Base-by-base conservation (phyloP, 495 filamentous ascomycete genomes). In the Paragyromitra xinjiangensis region DNA sequence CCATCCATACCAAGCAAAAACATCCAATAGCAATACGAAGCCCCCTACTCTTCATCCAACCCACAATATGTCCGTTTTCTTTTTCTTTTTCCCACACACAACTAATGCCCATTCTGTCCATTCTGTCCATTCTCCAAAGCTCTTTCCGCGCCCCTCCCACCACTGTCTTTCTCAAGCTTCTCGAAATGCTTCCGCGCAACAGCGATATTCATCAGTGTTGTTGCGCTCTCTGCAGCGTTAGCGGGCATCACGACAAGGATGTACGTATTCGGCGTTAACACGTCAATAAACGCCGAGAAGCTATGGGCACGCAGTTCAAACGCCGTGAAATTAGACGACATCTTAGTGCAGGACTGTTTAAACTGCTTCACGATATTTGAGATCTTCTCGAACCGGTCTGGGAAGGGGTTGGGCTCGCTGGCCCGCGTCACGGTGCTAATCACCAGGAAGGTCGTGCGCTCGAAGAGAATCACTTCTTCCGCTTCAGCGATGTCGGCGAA, bases 301-400 rank as follows among this genome's bases (percentile, higher is more conserved):
- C 89, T 86, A 24, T 84, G 85, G 58, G 88, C 85, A 75, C 88
- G 87, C 75, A 89, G 84, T 80, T 90, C 88, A 61, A 79, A 81
- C 12, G 69, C 76, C 1, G 77, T 77, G 40, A 82, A 82, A 26
- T 78, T 81, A 7, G 72, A 58, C 37, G 76, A 71, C 70, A 75
- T 80, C 58, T 81, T 78, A 85, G 87, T 65, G 68, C 92, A 88
- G 55, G 87, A 90, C 82, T 97, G 94, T 85, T 98, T 98, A 85
- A 97, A 97, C 50, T 93, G 93, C 84, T 99, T 99, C 83, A 99
- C 91, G 82, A 99, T 97, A 83, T 97, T 98, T 63, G 89, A 92
- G 69, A 99, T 90, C 73, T 95, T 92, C 86, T 99, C 95, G 81
- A 96, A 95, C 12, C 95, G 92, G 84, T 98, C 95, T 55, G 90